These are phyloP conservation scores for Mycosarcoma maydis DNA, from an alignment of 1,284 basidiomycete genomes.

Conservation along the genomic window DNA sequence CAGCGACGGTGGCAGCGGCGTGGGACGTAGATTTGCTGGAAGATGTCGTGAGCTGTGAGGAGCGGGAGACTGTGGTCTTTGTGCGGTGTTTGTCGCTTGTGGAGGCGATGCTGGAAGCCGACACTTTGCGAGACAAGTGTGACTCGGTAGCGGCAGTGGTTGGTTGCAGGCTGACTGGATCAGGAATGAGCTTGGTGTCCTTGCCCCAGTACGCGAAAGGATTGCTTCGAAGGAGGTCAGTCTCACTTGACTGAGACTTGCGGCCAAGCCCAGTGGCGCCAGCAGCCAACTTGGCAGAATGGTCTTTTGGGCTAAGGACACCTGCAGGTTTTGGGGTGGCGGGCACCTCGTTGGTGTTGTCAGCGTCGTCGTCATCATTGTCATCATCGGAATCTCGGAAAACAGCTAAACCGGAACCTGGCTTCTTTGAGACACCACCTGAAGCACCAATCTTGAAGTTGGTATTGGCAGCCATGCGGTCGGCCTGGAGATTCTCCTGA, in stretches of 20 bases:
- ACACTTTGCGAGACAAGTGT: constrained; percentile 15
- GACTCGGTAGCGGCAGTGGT: constrained; percentile 1
- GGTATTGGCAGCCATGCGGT: constrained; percentile 27
- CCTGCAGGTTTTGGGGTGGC: constrained; percentile 41
- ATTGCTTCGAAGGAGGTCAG: constrained; percentile 55
- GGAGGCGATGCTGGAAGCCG: constrained; percentile 14
- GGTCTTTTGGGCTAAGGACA: constrained; percentile 45
- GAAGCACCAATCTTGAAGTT: constrained; percentile 42
- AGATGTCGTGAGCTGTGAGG: constrained; percentile 14
- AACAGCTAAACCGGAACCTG: constrained; percentile 51
- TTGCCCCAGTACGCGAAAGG: constrained; percentile 59
- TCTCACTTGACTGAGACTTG: constrained; percentile 44
- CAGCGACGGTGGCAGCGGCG: constrained; percentile 4
- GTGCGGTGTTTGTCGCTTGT: constrained; percentile 26
- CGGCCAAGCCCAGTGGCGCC: constrained; percentile 25
- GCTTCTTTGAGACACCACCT: constrained; percentile 46
- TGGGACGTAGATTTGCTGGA: constrained; percentile 10
- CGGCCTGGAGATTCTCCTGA: constrained; percentile 52
- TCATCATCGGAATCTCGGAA: constrained; percentile 68
- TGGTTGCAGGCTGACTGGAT: constrained; percentile 23
- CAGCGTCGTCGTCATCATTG: constrained; percentile 69
- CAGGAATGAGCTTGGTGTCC: constrained; percentile 40
- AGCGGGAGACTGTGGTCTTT: constrained; percentile 43
- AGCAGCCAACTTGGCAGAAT: constrained; percentile 11
- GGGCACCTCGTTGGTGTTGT: constrained; percentile 51